Evolutionary conservation across 495 filamentous ascomycete genomes (phyloP), one percentile per base, ranked within the genome.

Genomic region (Neurospora sp.): DNA sequence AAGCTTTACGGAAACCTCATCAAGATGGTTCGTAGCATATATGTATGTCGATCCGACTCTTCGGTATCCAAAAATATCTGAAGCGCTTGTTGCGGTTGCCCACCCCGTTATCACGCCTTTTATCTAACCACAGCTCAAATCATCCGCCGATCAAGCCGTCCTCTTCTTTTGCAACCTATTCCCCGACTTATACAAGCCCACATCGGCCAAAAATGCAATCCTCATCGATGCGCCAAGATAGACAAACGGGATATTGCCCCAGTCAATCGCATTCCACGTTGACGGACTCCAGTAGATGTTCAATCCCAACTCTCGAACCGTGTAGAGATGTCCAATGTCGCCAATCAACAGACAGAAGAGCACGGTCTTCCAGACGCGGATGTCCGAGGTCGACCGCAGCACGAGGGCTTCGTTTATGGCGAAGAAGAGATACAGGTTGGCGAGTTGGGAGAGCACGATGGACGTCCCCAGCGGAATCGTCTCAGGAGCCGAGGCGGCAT

Each of bases 401-500:
- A 92, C 87, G 18, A 92, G 81, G 3, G 89, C 90, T 80, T 93
- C 90, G 79, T 88, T 92, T 66, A 93, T 74, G 72, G 90, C 88
- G 79, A 93, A 91, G 69, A 90, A 82, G 10, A 91, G 75, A 80
- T 91, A 91, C 23, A 91, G 75, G 78, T 91, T 91, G 39, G 86
- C 89, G 23, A 91, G 87, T 79, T 91, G 89, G 20, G 87, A 86
- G 54, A 91, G 80, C 20, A 85, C 85, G 62, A 92, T 86, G 2
- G 84, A 84, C 0, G 88, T 89, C 39, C 81, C 81, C 20, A 79
- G 76, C 1, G 84, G 79, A 38, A 85, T 75, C 0, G 73, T 59
- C 16, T 76, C 73, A 2, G 88, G 81, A 10, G 88, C 82, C 9
- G 84, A 84, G 10, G 80, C 62, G 8, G 82, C 79, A 78, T 88